Evolutionary conservation across 495 filamentous ascomycete genomes (phyloP).

Genomic region (Emericellopsis terricola): DNA sequence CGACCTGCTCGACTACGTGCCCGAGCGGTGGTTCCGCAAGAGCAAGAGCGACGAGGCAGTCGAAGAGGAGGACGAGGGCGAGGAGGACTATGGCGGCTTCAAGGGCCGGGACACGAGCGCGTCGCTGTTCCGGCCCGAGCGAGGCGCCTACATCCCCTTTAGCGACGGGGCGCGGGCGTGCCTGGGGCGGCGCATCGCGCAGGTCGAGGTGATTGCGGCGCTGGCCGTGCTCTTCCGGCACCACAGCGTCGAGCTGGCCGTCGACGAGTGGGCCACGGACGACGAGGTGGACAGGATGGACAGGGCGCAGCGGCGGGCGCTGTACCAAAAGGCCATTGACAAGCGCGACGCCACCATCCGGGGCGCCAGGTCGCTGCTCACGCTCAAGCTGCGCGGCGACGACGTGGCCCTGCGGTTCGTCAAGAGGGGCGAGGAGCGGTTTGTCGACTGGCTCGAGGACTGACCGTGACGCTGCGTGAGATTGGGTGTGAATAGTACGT

Average conservation of each 20-base stretch:
- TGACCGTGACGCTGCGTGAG: neutral
- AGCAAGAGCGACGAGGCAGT: constrained; percentile 1
- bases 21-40: constrained; percentile 20
- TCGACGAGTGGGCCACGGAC: constrained; percentile 40
- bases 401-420: constrained; percentile 43
- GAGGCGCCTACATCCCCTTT: constrained; percentile 56
- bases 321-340: constrained; percentile 36
- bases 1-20: constrained; percentile 27
- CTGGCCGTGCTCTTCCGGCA: constrained; percentile 45
- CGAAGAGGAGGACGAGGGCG: neutral
- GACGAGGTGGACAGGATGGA: constrained; percentile 40
- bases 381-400: constrained; percentile 38
- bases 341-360: constrained; percentile 25
- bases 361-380: constrained; percentile 35
- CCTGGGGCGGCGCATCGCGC: constrained; percentile 52
- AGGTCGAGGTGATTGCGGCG: constrained; percentile 56
- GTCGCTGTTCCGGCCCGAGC: constrained; percentile 36
- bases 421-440: constrained; percentile 42
- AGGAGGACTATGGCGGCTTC: constrained; percentile 36
- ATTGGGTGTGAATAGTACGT: too few relatives aligned
- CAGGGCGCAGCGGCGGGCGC: constrained; percentile 20
- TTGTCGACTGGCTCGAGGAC: constrained; percentile 21
- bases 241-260: constrained; percentile 47
- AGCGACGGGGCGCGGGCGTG: constrained; percentile 54
- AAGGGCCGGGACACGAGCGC: constrained; percentile 32